These are phyloP conservation scores for Polygonum maritimum DNA, from an alignment of 148 eudicot genomes.

Conservation along the genomic window DNA sequence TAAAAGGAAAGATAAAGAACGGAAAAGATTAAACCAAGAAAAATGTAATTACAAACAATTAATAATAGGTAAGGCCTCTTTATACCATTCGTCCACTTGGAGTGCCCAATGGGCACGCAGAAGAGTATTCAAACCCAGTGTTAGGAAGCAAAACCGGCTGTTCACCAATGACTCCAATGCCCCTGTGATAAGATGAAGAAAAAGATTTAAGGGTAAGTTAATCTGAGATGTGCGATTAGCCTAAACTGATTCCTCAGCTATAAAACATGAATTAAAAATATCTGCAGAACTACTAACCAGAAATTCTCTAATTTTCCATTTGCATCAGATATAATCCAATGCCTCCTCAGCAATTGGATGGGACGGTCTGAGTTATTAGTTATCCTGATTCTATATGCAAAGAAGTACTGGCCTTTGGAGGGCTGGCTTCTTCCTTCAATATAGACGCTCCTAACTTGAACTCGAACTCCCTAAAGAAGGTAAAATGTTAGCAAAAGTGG, in stretches of 20 bases:
- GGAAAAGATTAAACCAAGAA: not conserved
- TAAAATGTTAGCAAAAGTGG: not conserved
- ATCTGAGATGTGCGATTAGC: not conserved
- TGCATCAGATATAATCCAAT: constrained; percentile 92
- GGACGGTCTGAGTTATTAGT: constrained; percentile 90
- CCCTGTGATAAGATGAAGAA: constrained; percentile 38
- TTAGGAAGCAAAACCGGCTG: constrained; percentile 96
- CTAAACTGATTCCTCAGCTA: not conserved
- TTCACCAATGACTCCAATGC: constrained; percentile 91
- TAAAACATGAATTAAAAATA: not conserved
- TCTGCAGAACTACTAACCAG: constrained; percentile 38
- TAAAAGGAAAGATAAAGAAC: not conserved
- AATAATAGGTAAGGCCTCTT: not conserved
- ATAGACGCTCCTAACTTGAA: constrained; percentile 95
- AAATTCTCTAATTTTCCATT: constrained; percentile 77
- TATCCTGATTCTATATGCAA: constrained; percentile 89
- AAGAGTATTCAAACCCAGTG: constrained; percentile 92
- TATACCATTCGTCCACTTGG: constrained; percentile 93
- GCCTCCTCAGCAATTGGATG: constrained; percentile 91
- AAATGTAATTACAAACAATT: not conserved
- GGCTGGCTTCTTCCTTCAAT: constrained; percentile 91
- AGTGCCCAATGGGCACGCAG: constrained; percentile 90
- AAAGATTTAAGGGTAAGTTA: not conserved
- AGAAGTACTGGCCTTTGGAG: constrained; percentile 70
- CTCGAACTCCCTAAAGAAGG: constrained; percentile 65